Evolutionary conservation across 352 stramenopile species (phyloP), one percentile per base, ranked within the genome.

Genomic region (Pythium plurisporium): DNA sequence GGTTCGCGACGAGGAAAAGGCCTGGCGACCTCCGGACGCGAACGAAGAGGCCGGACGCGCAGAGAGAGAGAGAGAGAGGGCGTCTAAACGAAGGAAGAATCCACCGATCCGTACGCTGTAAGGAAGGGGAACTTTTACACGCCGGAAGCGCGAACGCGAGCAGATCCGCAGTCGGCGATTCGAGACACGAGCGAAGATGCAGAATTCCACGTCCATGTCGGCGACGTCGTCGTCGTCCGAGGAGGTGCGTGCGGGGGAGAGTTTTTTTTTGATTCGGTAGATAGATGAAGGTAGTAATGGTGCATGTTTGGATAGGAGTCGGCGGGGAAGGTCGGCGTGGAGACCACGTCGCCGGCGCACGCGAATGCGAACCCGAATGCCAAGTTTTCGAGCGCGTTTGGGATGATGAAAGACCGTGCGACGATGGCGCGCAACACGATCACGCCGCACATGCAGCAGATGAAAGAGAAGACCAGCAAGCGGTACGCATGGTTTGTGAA

Each of bases 391-490:
- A 58, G 44, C 38, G 60, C 61, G 36, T 56, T 72, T 19, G 65
- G 52, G 0, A 41, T 60, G 51, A 62, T 69, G 55, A 72, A 72
- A 33, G 60, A 69, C 52, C 59, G 65, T 25, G 65, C 65, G 41
- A 51, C 65, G 14, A 62, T 62, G 42, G 65, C 62, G 29, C 58
- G 63, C 27, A 74, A 67, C 40, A 65, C 65, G 9, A 67, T 73
- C 29, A 60, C 58, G 34, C 69, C 69, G 14, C 69, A 77, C 48
- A 55, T 77, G 40, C 55, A 66, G 51, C 42, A 65, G 15, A 64
- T 77, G 45, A 66, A 67, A 27, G 55, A 65, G 11, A 68, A 61
- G 30, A 73, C 69, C 10, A 67, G 57, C 45, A 74, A 67, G 33
- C 54, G 52, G 59, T 72, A 47, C 25, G 59, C 52, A 4, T 10